Conservation (phyloP, 192 early-diverging fungal genomes). For the Entophlyctis helioformis region DNA sequence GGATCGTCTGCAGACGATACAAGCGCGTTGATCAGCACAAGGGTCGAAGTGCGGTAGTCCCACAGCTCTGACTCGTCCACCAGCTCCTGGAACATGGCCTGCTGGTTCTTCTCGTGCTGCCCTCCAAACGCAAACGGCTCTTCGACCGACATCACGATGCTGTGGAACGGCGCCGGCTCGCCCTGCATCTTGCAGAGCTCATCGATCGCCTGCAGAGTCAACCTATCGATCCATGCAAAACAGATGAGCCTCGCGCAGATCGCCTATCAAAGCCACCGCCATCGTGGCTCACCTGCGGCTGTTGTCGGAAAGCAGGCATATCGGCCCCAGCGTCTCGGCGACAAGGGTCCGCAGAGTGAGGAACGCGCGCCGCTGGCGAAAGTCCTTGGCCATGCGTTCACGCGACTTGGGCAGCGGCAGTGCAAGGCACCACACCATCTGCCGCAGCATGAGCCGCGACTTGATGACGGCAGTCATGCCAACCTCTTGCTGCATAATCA, state of each 20-base stretch:
- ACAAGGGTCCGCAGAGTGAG: slow-evolving; percentile 6
- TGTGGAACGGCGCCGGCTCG: slow-evolving; percentile 14
- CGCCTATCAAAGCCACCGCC: too few relatives aligned
- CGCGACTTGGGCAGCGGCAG: neutral
- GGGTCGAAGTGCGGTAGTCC: slow-evolving; percentile 13
- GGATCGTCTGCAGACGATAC: slow-evolving; percentile 14
- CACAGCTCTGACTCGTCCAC: slow-evolving; percentile 7
- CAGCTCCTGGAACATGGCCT: neutral
- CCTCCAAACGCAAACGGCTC: slow-evolving; percentile 8
- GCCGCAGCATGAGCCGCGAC: slow-evolving; percentile 6
- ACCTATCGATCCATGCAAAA: too few relatives aligned
- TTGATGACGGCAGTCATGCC: slow-evolving; percentile 9
- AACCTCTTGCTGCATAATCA: slow-evolving; percentile 14
- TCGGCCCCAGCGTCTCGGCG: slow-evolving; percentile 12
- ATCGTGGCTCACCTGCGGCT: slow-evolving; percentile 6
- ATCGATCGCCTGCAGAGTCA: slow-evolving; percentile 5
- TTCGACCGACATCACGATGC: slow-evolving; percentile 9
- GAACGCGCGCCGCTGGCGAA: slow-evolving; percentile 2
- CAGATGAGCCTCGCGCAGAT: too few relatives aligned
- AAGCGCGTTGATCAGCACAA: slow-evolving; percentile 17
- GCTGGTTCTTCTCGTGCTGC: neutral
- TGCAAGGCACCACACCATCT: slow-evolving; percentile 11
- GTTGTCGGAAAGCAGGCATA: slow-evolving; percentile 11
- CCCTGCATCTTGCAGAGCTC: slow-evolving; percentile 8
- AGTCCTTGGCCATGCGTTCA: neutral